Evolutionary conservation across 176 grass and related monocot species (phyloP).

Genomic region (Puccinellia tenuiflora): DNA sequence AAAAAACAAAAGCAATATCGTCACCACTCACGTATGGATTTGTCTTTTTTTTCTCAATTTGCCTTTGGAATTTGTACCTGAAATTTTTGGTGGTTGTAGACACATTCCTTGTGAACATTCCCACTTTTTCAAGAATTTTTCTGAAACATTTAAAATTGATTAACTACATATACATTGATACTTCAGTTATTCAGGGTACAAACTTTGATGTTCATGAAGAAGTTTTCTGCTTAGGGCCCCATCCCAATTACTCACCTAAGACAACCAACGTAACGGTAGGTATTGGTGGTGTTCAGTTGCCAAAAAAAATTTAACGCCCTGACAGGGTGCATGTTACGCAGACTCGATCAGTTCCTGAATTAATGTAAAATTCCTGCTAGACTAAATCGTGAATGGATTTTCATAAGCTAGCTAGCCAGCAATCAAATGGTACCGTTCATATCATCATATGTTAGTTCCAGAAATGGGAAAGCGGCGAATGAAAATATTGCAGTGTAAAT

Average conservation of each 20-base stretch:
- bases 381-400: not conserved
- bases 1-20: too few species aligned
- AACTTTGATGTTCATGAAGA: not conserved
- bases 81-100: too few species aligned
- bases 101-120: too few species aligned
- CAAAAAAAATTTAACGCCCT: not conserved
- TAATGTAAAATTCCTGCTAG: not conserved
- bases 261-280: not conserved
- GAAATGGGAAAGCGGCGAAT: not conserved
- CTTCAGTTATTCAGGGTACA: not conserved
- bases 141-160: too few species aligned
- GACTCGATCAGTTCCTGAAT: not conserved
- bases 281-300: not conserved
- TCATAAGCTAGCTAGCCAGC: too few species aligned
- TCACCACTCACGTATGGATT: too few species aligned
- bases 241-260: not conserved
- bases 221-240: not conserved
- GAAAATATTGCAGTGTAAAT: not conserved
- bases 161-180: too few species aligned
- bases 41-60: too few species aligned
- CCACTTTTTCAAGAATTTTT: too few species aligned
- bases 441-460: conserved; percentile 5
- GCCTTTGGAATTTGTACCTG: too few species aligned
- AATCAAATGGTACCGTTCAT: too few species aligned
- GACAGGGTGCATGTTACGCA: not conserved